A percentile compares a stretch with the other conserved stretches of the same genome.
These are phyloP conservation scores for Paraconiothyrium sp. DNA, from an alignment of 2,329 filamentous ascomycete genomes.

Conservation along the genomic window DNA sequence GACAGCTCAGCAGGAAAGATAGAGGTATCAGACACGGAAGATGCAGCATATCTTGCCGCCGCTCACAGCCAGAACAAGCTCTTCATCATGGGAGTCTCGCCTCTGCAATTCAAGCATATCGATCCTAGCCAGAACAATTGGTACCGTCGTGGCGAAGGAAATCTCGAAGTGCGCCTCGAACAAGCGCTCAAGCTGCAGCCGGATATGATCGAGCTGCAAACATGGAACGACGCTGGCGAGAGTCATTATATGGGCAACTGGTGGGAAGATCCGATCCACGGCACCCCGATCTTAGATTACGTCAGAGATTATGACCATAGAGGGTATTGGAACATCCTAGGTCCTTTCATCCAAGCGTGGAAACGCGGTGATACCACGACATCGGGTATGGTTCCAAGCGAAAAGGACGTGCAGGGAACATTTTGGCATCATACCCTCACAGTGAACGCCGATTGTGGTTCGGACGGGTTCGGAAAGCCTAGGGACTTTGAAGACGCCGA, in stretches of 20 bases:
- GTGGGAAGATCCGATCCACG: slow-evolving; percentile 46
- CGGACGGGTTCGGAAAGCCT: slow-evolving; percentile 53
- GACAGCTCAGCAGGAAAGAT: slow-evolving; percentile 25
- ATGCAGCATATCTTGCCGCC: slow-evolving; percentile 39
- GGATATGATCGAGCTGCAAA: slow-evolving; percentile 52
- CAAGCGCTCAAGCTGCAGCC: slow-evolving; percentile 46
- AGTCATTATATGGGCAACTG: slow-evolving; percentile 54
- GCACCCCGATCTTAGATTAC: slow-evolving; percentile 36
- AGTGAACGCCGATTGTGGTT: slow-evolving; percentile 49
- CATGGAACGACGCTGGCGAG: slow-evolving; percentile 55
- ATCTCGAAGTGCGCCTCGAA: slow-evolving; percentile 43
- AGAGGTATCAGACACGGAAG: slow-evolving; percentile 40
- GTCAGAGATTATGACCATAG: slow-evolving; percentile 47
- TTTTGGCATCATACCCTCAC: slow-evolving; percentile 36
- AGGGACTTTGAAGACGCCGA: slow-evolving; percentile 19
- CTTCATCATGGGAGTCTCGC: slow-evolving; percentile 53
- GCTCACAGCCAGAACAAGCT: slow-evolving; percentile 42
- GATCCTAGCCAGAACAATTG: slow-evolving; percentile 43
- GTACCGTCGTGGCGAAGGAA: slow-evolving; percentile 52
- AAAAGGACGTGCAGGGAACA: slow-evolving; percentile 28
- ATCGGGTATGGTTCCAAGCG: slow-evolving; percentile 31
- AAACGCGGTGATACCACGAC: slow-evolving; percentile 43
- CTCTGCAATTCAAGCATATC: slow-evolving; percentile 53
- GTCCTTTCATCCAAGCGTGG: slow-evolving; percentile 50
- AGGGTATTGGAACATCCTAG: slow-evolving; percentile 48